Base-by-base conservation (phyloP, 768 basidiomycete species). In the Leucosporidium creatinivorum region DNA sequence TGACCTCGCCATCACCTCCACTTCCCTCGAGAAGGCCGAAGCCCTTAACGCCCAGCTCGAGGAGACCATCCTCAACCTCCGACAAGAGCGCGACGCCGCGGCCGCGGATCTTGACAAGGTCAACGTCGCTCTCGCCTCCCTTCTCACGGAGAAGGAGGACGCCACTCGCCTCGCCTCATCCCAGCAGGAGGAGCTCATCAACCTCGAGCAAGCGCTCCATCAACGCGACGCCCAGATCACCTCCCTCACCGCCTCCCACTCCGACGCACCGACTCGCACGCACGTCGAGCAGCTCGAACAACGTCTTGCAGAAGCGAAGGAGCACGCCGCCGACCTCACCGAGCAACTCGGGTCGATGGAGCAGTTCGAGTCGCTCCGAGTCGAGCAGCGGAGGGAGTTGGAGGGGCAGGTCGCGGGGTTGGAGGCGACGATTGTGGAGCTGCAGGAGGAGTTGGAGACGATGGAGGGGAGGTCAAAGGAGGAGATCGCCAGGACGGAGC, bases 361-460 rank as follows among this genome's bases (percentile, higher is more conserved):
- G 15, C 44, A 44, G 39, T 8, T 60, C 33, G 28, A 26, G 3
- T 1, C 51, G 3, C 64, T 66, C n/a, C 33, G 49, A 19, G 26
- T 0, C 0, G 31, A 58, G 26, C 18, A 15, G 39, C 6, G 39
- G 10, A 3, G 15, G 39, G 39, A 44, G 8, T 13, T 44, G 3
- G 39, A 44, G 13, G 10, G 39, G 8, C 8, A 15, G 39, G 39
- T 44, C 13, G 8, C 8, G 13, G 39, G 39, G 15, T 15, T 44
- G 39, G 39, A 44, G 39, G 8, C 8, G 39, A 44, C 39, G 39
- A 44, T 61, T 58, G 39, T 0, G 25, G 23, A 26, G 8, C 47
- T 64, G 36, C 47, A 61, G 48, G 30, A 54, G 17, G 28, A 50
- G 9, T 15, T 68, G 52, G 58, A 64, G 21, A 28, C 26, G 6